A percentile compares a stretch with the other conserved stretches of the same genome.
Conservation (phyloP, 108 stramenopile genomes). For the Asterionellopsis glacialis region DNA sequence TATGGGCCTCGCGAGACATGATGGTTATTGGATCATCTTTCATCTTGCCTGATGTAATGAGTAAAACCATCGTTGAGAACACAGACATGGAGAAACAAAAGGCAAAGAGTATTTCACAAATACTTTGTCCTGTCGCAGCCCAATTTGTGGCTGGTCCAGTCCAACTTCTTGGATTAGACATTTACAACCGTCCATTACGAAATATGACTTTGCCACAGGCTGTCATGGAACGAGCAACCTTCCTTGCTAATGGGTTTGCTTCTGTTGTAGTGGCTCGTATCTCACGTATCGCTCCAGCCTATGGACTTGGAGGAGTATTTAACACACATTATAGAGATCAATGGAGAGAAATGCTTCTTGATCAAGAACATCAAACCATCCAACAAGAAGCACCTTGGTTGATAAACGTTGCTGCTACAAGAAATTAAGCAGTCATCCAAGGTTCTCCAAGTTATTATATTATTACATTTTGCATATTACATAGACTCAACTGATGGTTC, state of each 20-base stretch:
- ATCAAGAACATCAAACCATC: slow-evolving; percentile 7
- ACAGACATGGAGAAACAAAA: slow-evolving; percentile 12
- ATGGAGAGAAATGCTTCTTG: slow-evolving; percentile 16
- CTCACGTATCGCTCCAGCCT: slow-evolving; percentile 48
- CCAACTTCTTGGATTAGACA: slow-evolving; percentile 47
- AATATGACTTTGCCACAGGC: slow-evolving; percentile 1
- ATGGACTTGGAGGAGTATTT: slow-evolving; percentile 49
- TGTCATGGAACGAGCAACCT: slow-evolving; percentile 19
- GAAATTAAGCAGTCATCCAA: too few relatives aligned
- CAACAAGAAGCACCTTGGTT: not conserved
- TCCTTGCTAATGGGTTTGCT: slow-evolving; percentile 16
- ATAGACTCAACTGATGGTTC: too few relatives aligned
- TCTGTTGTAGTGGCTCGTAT: slow-evolving; percentile 36
- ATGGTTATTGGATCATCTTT: slow-evolving; percentile 52
- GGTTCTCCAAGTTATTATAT: too few relatives aligned
- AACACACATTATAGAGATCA: slow-evolving; percentile 24
- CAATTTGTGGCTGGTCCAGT: slow-evolving; percentile 52
- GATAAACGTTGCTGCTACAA: too few relatives aligned
- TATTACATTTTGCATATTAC: too few relatives aligned
- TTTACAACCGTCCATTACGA: slow-evolving; percentile 40
- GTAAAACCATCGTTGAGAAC: not conserved
- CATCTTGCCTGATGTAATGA: slow-evolving; percentile 40
- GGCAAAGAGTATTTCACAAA: slow-evolving; percentile 30
- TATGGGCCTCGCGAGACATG: slow-evolving; percentile 48
- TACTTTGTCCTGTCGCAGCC: slow-evolving; percentile 28